Evolutionary conservation across 192 early-diverging fungal species (phyloP), one percentile per base, ranked within the genome.

Genomic region (Coemansia erecta): DNA sequence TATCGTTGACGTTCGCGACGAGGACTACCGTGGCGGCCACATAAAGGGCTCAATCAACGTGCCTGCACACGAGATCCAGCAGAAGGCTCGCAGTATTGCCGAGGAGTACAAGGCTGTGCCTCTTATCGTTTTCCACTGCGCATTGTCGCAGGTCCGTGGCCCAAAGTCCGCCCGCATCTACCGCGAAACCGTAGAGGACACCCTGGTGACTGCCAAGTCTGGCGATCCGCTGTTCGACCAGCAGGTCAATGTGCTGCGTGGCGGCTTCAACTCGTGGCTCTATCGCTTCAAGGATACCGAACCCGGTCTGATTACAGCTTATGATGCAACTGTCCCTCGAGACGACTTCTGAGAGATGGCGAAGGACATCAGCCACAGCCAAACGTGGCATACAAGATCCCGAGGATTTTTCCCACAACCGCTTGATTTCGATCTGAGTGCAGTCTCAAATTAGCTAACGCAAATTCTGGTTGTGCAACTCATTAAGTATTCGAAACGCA

Each of bases 91-190:
- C 66, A 1, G 53, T 44, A 8, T 26, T 85, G 26, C 87, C 53
- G 69, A 74, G 14, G 58, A 86, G 47, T 86, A 87, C 68, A 53
- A 54, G 37, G 13, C 63, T 24, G 84, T 91, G 6, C 90, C 90
- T 1, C 56, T 73, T 21, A 60, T 97, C 4, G 79, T 89, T 60
- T 95, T 97, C 58, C 93, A 95, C 64, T 97, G 94, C 60, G 87
- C 90, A 2, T 65, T 93, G 18, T 94, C 91, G 17, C 93, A 95
- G 79, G 83, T 86, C 5, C 83, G 90, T 46, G 90, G 89, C 4
- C 89, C 89, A 58, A 90, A 87, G 58, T 82, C 83, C 14, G 90
- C 90, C 3, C 67, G 79, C 17, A 83, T 84, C 13, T 90, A 87
- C 69, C 66, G 53, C 0, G 84, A 87, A 26, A 64, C 77, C 4